Evolutionary conservation across 768 basidiomycete species (phyloP), one percentile per base, ranked within the genome.

Genomic region (Kwoniella sp.): DNA sequence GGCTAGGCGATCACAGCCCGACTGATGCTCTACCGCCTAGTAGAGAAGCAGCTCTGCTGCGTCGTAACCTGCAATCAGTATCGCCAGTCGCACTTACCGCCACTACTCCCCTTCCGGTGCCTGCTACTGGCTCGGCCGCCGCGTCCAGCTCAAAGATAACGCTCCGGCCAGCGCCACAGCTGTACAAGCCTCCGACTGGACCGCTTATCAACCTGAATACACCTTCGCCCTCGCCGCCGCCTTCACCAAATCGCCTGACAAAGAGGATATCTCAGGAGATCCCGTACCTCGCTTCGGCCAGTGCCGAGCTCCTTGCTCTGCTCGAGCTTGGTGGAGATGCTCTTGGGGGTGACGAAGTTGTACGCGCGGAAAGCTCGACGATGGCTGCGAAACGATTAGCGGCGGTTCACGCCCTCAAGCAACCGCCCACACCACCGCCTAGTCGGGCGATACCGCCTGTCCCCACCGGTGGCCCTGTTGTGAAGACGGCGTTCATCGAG

Each of bases 41-140:
- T 38, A 37, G 67, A 0, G 63, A 69, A 50, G 67, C 67, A 9
- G 67, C 67, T 0, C 27, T 69, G 4, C 59, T 50, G 25, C 42
- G 67, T 20, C 54, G 67, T 15, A 60, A 69, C 20, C 47, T 60
- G 4, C 43, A 38, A 11, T n/a, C 36, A 36, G 47, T 27, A 10
- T 29, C 19, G 6, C 28, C n/a, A n/a, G n/a, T n/a, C n/a, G n/a
- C n/a, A n/a, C n/a, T n/a, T n/a, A n/a, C n/a, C n/a, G n/a, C n/a
- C n/a, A n/a, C n/a, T n/a, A n/a, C n/a, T n/a, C n/a, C n/a, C n/a
- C n/a, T n/a, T n/a, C n/a, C 38, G n/a, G 34, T 29, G 25, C 29
- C 34, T 28, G 19, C 19, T 14, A 0, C 36, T 19, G 1, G 29
- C 23, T 7, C 29, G 17, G 5, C 36, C 25, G 10, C 36, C 28